Conservation (phyloP, 345 rosid genomes). For the Brassica nigra region DNA sequence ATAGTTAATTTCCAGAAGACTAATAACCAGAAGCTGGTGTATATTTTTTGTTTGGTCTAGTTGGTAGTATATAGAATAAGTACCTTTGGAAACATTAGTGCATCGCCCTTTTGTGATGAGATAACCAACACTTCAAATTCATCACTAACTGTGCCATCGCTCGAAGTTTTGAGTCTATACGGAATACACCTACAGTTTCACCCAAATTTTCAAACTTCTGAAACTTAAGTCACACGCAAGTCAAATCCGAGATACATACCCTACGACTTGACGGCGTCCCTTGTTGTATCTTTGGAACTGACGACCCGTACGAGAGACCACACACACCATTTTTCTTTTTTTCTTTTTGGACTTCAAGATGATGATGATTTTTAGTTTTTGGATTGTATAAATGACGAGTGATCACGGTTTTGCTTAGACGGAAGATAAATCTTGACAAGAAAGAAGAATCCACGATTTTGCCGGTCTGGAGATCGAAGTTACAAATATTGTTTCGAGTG, state of each 20-base stretch:
- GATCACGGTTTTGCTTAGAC: not conserved
- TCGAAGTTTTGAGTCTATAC: constrained; percentile 45
- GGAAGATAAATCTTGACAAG: not conserved
- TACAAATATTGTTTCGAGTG: not conserved
- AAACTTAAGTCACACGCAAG: not conserved
- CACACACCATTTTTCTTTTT: constrained; percentile 47
- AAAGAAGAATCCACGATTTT: constrained; percentile 6
- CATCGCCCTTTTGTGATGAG: constrained; percentile 78
- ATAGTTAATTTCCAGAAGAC: not conserved
- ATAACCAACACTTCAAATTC: constrained; percentile 72
- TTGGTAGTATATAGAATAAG: not conserved
- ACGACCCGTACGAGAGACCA: constrained; percentile 77
- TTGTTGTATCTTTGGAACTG: constrained; percentile 68
- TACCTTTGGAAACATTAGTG: constrained; percentile 93
- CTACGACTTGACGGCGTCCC: constrained; percentile 87
- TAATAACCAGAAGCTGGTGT: not conserved
- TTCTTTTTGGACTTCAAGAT: not conserved
- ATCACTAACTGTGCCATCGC: constrained; percentile 42
- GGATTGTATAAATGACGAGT: not conserved
- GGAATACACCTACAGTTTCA: constrained; percentile 69
- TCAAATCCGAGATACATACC: constrained; percentile 45
- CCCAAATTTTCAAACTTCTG: not conserved
- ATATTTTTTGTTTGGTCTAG: not conserved
- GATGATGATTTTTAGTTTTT: not conserved
- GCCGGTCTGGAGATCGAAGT: constrained; percentile 16